Percentiles rank a stretch among this genome's conserved stretches.
Evolutionary conservation across 345 rosid species (phyloP).

Genomic region (Angophora floribunda): DNA sequence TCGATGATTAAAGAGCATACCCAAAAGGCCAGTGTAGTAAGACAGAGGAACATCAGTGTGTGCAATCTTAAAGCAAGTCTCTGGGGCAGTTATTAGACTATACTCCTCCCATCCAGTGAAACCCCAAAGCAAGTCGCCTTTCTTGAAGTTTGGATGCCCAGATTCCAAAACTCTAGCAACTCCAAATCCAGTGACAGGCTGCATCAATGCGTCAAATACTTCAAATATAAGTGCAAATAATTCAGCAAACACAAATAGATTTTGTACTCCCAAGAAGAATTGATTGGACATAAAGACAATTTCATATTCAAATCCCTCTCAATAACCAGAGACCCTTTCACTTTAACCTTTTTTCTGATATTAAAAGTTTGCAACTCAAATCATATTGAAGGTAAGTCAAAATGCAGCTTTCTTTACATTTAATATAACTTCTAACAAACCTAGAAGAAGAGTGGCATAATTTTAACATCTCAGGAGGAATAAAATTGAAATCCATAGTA

Average conservation of each 20-base stretch:
- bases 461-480: background rate
- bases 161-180: conserved; percentile 53
- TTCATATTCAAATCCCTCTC: background rate
- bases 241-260: background rate
- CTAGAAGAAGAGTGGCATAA: background rate
- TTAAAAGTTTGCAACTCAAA: background rate
- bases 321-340: background rate
- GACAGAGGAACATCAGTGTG: conserved; percentile 50
- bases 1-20: conserved; percentile 8
- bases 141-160: conserved; percentile 33
- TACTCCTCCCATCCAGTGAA: conserved; percentile 60
- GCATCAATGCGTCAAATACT: background rate
- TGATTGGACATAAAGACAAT: background rate
- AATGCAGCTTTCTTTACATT: background rate
- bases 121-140: conserved; percentile 56
- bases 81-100: conserved; percentile 21
- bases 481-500: background rate
- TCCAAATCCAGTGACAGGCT: conserved; percentile 49
- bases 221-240: background rate
- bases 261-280: background rate
- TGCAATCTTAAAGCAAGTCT: conserved; percentile 27
- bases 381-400: background rate
- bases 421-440: background rate
- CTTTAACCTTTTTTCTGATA: background rate
- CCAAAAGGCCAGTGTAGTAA: conserved; percentile 56